phyloP scores from a whole-genome alignment of 352 stramenopile species.

The Pythium volutum region DNA sequence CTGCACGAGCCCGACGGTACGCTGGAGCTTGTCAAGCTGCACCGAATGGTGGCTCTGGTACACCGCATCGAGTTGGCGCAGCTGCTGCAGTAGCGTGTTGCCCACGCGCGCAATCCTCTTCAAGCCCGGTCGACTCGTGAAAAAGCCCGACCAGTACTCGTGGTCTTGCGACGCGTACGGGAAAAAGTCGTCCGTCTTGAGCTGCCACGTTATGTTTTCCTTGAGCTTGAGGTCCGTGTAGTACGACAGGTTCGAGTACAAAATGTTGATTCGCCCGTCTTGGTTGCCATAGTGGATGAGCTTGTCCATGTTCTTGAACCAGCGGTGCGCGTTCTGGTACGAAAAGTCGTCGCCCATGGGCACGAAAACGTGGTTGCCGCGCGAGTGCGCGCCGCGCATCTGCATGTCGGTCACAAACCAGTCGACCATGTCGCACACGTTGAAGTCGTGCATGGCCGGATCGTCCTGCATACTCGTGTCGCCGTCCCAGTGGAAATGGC shows the following conservation, averaged over 20 bases:
- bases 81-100: conserved; percentile 87
- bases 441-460: conserved; percentile 80
- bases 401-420: conserved; percentile 77
- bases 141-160: conserved; percentile 97
- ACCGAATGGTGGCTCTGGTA: conserved; percentile 61
- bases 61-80: conserved; percentile 89
- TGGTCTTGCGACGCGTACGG: conserved; percentile 92
- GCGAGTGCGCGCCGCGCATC: conserved; percentile 66
- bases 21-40: conserved; percentile 68
- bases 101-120: conserved; percentile 91
- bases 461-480: conserved; percentile 88
- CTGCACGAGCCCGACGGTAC: conserved; percentile 91
- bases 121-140: conserved; percentile 90
- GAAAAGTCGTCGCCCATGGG: conserved; percentile 96
- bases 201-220: conserved; percentile 71
- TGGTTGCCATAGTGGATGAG: conserved; percentile 95
- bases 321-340: conserved; percentile 86
- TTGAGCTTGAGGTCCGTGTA: conserved; percentile 94
- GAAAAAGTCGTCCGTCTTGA: conserved; percentile 97
- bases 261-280: conserved; percentile 89
- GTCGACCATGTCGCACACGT: conserved; percentile 85
- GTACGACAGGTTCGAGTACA: conserved; percentile 95
- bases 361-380: conserved; percentile 84
- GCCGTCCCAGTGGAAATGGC: conserved; percentile 70
- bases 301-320: conserved; percentile 96